A percentile compares a stretch with the other conserved stretches of the same genome.
These are phyloP conservation scores for Entomortierella chlamydospora DNA, from an alignment of 192 early-diverging fungal genomes.

Conservation along the genomic window DNA sequence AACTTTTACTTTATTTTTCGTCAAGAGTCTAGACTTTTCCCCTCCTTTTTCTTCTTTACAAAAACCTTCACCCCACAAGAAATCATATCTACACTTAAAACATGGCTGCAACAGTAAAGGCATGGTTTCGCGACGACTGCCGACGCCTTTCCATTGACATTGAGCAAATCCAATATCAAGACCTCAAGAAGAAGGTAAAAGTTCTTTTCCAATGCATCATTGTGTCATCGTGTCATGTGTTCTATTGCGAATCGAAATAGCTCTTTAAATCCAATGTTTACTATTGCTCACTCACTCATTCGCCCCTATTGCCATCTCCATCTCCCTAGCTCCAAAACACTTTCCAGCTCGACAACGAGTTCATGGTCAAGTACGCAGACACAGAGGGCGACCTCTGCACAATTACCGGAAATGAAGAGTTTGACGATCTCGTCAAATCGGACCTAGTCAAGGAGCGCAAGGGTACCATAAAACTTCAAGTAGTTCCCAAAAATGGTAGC, in stretches of 20 bases:
- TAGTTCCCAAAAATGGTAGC: constrained; percentile 16
- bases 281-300: no score
- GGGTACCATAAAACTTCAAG: constrained; percentile 27
- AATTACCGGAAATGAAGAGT: constrained; percentile 36
- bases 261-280: no score
- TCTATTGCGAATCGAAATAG: no score
- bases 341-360: constrained; percentile 45
- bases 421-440: constrained; percentile 50
- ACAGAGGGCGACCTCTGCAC: constrained; percentile 51
- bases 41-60: neutral
- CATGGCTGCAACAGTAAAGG: constrained; percentile 52
- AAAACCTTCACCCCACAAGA: neutral
- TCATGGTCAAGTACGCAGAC: constrained; percentile 53
- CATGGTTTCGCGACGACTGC: constrained; percentile 50
- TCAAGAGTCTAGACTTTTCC: neutral
- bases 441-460: constrained; percentile 46
- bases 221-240: no score
- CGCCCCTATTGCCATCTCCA: no score
- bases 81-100: neutral
- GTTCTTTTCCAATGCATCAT: no score
- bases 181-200: constrained; percentile 51
- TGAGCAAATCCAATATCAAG: constrained; percentile 50
- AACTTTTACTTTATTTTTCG: neutral
- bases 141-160: constrained; percentile 50
- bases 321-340: constrained; percentile 33